Conservation (phyloP, 345 rosid genomes). For the Litchi chinensis region DNA sequence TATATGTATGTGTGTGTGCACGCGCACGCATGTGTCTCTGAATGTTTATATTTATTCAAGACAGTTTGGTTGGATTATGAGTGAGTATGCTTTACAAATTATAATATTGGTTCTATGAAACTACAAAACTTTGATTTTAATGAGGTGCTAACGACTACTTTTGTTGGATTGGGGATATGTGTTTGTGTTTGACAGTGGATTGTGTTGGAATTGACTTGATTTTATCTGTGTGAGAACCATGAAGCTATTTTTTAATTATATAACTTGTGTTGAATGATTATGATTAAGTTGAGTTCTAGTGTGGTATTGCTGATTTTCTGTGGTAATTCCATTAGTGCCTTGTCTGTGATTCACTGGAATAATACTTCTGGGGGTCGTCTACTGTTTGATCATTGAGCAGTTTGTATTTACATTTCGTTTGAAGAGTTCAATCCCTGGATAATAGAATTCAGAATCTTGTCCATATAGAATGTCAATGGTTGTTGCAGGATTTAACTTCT, state of each 20-base stretch:
- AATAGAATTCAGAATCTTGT: not conserved
- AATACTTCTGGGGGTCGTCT: not conserved
- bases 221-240: too few species aligned
- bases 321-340: not conserved
- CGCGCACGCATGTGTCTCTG: too few species aligned
- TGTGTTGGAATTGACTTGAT: not conserved
- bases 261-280: not conserved
- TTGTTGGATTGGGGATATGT: not conserved
- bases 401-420: constrained; percentile 1
- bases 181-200: too few species aligned
- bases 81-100: not conserved
- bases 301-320: not conserved
- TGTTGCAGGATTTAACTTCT: not conserved
- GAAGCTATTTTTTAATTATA: not conserved
- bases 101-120: too few species aligned
- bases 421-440: constrained; percentile 6
- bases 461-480: not conserved
- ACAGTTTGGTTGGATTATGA: constrained; percentile 12
- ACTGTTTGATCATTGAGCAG: not conserved
- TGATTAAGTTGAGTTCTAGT: not conserved
- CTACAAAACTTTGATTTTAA: too few species aligned
- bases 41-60: too few species aligned
- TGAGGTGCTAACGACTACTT: not conserved
- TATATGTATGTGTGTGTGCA: too few species aligned
- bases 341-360: not conserved